These are phyloP conservation scores for Populus nigra DNA, from an alignment of 345 rosid genomes.

Conservation along the genomic window DNA sequence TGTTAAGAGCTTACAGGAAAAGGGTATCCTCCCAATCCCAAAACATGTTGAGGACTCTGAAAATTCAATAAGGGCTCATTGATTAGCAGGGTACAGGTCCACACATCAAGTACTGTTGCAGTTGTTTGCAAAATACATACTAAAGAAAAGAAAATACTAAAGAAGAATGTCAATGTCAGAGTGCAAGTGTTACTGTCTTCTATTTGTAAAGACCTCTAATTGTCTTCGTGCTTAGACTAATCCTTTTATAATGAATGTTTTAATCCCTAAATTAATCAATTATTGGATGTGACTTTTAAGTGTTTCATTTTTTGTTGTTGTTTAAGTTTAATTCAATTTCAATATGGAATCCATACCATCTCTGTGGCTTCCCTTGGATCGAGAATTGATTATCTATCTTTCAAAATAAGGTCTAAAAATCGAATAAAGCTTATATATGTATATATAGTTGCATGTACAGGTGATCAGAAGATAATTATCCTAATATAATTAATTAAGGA, in stretches of 20 bases:
- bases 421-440: no score
- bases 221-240: not conserved
- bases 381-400: no score
- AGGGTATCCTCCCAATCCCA: conserved; percentile 72
- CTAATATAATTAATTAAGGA: no score
- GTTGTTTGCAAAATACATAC: not conserved
- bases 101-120: no score
- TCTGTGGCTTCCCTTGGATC: no score
- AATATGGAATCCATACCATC: not conserved
- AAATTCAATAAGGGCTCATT: conserved; percentile 7
- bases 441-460: no score
- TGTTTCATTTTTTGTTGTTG: not conserved
- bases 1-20: conserved; percentile 85
- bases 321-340: not conserved
- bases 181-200: not conserved
- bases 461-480: no score
- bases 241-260: not conserved
- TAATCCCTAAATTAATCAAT: not conserved
- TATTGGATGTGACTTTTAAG: not conserved
- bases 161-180: not conserved
- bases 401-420: no score
- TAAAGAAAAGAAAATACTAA: not conserved
- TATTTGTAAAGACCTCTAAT: not conserved
- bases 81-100: not conserved
- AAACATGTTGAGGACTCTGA: conserved; percentile 33